Evolutionary conservation across 2,329 filamentous ascomycete species (phyloP).

Genomic region (Verticillium nonalfalfae): DNA sequence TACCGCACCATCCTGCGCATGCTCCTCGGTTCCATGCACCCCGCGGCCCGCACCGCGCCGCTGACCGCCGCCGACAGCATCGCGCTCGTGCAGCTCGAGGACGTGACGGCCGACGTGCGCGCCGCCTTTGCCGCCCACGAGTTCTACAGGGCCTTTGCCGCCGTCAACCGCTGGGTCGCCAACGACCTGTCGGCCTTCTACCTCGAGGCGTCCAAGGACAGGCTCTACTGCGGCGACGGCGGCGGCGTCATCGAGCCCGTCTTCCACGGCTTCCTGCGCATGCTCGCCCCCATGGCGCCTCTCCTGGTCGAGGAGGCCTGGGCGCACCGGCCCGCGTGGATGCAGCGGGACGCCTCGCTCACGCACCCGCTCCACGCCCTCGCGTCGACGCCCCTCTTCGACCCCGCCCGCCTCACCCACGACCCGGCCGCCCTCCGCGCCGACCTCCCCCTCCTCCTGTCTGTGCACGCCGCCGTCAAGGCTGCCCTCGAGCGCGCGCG

Average conservation of each 20-base stretch:
- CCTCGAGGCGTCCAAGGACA: slow-evolving; percentile 86
- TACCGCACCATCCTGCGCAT: slow-evolving; percentile 89
- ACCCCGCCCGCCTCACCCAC: slow-evolving; percentile 27
- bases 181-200: slow-evolving; percentile 89
- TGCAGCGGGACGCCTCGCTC: slow-evolving; percentile 40
- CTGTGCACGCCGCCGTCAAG: slow-evolving; percentile 64
- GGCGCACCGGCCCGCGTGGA: slow-evolving; percentile 64
- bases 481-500: slow-evolving; percentile 68
- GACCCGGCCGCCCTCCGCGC: slow-evolving; percentile 31
- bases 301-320: slow-evolving; percentile 83
- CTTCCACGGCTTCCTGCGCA: slow-evolving; percentile 65
- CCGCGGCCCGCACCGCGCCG: slow-evolving; percentile 41
- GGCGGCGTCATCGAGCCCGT: slow-evolving; percentile 60
- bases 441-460: slow-evolving; percentile 41
- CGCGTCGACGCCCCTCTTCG: slow-evolving; percentile 36
- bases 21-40: slow-evolving; percentile 69
- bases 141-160: slow-evolving; percentile 70
- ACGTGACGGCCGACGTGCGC: slow-evolving; percentile 59
- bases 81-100: slow-evolving; percentile 66
- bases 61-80: slow-evolving; percentile 64
- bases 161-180: slow-evolving; percentile 75
- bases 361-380: slow-evolving; percentile 37
- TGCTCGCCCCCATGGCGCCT: slow-evolving; percentile 77
- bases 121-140: slow-evolving; percentile 65
- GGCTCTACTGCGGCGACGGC: slow-evolving; percentile 76